These are phyloP conservation scores for Amanita brunnescens DNA, from an alignment of 768 basidiomycete genomes.

Conservation along the genomic window DNA sequence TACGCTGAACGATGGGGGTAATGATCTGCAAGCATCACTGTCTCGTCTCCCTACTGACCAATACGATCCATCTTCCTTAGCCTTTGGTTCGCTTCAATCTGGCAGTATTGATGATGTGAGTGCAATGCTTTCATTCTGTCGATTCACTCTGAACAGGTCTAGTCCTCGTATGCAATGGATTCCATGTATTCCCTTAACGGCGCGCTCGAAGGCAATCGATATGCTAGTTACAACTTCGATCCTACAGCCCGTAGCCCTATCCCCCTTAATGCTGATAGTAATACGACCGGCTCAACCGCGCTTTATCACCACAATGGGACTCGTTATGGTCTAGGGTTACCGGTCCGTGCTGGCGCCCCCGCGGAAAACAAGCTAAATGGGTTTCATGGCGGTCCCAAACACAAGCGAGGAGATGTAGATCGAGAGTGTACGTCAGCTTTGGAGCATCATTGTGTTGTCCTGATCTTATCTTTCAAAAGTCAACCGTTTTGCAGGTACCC, in stretches of 20 bases:
- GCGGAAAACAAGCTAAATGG: constrained; percentile 80
- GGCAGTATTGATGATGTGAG: constrained; percentile 49
- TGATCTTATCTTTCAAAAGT: constrained; percentile 35
- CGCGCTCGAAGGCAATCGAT: constrained; percentile 44
- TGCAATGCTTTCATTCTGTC: constrained; percentile 7
- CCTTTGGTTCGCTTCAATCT: constrained; percentile 46
- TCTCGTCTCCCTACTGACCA: constrained; percentile 54
- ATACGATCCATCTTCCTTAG: constrained; percentile 47
- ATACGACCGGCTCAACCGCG: constrained; percentile 58
- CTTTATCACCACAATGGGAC: constrained; percentile 71
- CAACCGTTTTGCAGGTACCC: constrained; percentile 94
- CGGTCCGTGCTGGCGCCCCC: constrained; percentile 39
- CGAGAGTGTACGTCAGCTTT: constrained; percentile 53
- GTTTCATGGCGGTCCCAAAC: constrained; percentile 76
- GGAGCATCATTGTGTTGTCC: background rate
- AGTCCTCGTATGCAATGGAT: constrained; percentile 47
- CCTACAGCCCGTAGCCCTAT: constrained; percentile 28
- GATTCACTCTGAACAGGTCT: constrained; percentile 17
- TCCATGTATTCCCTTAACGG: constrained; percentile 41
- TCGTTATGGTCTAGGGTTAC: constrained; percentile 64
- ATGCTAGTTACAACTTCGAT: constrained; percentile 52
- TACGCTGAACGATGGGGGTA: constrained; percentile 42
- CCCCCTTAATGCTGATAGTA: constrained; percentile 19
- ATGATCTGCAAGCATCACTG: constrained; percentile 65
- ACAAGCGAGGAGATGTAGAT: constrained; percentile 90